A percentile compares a stretch with the other conserved stretches of the same genome.
Evolutionary conservation across 306 rosid species (phyloP).

Genomic region (Prunus dulcis): DNA sequence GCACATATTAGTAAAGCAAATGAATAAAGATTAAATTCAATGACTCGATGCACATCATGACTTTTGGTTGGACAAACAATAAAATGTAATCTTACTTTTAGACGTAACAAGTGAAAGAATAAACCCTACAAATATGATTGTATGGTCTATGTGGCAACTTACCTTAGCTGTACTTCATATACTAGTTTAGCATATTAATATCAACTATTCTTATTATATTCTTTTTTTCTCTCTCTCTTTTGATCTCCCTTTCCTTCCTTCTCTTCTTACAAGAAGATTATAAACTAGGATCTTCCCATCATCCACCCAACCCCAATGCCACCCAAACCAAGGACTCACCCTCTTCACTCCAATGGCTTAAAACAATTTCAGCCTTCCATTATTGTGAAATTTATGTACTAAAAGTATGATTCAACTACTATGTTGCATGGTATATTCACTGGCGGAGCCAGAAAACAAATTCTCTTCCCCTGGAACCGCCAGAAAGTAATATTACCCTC

Average conservation of each 20-base stretch:
- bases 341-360: not conserved
- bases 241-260: not conserved
- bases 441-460: slow-evolving; percentile 1
- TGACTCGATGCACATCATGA: too few species aligned
- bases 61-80: not conserved
- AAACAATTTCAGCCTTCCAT: not conserved
- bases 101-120: not conserved
- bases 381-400: not conserved
- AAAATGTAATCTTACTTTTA: not conserved
- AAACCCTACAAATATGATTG: not conserved
- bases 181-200: not conserved
- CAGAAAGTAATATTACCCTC: slow-evolving; percentile 55
- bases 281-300: not conserved
- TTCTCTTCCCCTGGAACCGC: slow-evolving; percentile 5
- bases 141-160: not conserved
- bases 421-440: not conserved
- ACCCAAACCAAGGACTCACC: not conserved
- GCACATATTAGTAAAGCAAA: too few species aligned
- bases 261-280: not conserved
- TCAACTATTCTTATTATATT: not conserved
- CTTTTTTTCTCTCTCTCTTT: not conserved
- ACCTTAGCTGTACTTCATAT: not conserved
- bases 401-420: not conserved
- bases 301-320: not conserved
- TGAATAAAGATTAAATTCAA: too few species aligned